These are phyloP conservation scores for Carex arenaria DNA, from an alignment of 202 grass and related monocot species.

Conservation along the genomic window DNA sequence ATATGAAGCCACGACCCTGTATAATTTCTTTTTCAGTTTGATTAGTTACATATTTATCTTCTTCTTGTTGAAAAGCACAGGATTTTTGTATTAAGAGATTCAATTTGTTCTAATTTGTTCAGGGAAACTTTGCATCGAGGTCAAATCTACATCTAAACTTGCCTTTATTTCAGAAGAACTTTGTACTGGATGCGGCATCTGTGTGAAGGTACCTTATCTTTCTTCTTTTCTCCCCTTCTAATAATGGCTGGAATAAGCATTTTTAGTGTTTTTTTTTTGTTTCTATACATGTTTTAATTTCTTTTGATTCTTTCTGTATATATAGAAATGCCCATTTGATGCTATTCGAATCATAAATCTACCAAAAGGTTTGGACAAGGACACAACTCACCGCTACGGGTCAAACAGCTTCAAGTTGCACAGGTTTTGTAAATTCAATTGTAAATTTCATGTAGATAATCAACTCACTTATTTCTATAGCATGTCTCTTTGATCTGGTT, in stretches of 20 bases:
- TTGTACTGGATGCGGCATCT: slow-evolving; percentile 81
- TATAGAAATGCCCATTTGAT: slow-evolving; percentile 96
- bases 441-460: not conserved
- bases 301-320: not conserved
- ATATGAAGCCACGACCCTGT: too few relatives aligned
- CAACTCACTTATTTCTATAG: too few relatives aligned
- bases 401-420: slow-evolving; percentile 90
- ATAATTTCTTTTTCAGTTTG: not conserved
- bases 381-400: slow-evolving; percentile 83
- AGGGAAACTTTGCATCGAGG: slow-evolving; percentile 89
- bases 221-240: slow-evolving; percentile 3
- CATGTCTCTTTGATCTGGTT: too few relatives aligned
- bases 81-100: not conserved
- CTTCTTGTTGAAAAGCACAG: not conserved
- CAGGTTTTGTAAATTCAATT: slow-evolving; percentile 27
- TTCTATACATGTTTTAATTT: not conserved
- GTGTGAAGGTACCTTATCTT: slow-evolving; percentile 54
- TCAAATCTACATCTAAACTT: slow-evolving; percentile 41
- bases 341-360: slow-evolving; percentile 97
- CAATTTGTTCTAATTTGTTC: not conserved
- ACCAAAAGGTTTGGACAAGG: slow-evolving; percentile 75
- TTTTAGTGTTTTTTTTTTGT: not conserved
- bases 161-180: slow-evolving; percentile 89
- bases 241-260: not conserved
- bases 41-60: not conserved